Percentiles rank a stretch among this genome's conserved stretches.
Evolutionary conservation across 306 rosid species (phyloP).

Genomic region (Inga leiocalycina): DNA sequence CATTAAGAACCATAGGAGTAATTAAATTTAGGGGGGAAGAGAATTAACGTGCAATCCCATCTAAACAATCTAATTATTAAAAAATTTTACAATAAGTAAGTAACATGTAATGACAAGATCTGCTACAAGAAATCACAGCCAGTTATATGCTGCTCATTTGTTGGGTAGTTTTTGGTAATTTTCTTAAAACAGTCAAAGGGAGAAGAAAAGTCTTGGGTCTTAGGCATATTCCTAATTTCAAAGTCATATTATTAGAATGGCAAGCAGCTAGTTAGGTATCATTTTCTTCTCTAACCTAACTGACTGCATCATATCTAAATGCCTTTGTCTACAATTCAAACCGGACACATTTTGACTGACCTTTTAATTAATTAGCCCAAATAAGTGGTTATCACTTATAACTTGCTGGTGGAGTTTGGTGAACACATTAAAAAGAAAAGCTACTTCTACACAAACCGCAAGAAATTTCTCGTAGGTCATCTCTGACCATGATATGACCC

Average conservation of each 20-base stretch:
- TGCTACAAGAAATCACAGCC: no score
- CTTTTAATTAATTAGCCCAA: constrained; percentile 27
- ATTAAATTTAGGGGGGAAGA: no score
- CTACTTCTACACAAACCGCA: not conserved
- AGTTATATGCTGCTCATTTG: no score
- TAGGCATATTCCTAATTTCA: not conserved
- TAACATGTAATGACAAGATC: no score
- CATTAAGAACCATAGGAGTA: no score
- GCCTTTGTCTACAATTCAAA: constrained; percentile 13
- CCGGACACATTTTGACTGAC: constrained; percentile 23
- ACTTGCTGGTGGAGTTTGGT: constrained; percentile 21
- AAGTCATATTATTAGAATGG: not conserved
- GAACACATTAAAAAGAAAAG: not conserved
- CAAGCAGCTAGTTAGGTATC: not conserved
- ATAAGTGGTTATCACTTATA: not conserved
- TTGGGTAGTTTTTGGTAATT: no score
- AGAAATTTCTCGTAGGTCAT: not conserved
- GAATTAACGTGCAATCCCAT: no score
- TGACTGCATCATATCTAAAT: not conserved
- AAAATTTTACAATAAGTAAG: no score
- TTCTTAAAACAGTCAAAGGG: not conserved
- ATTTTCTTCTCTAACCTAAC: constrained; percentile 19
- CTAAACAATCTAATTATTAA: no score
- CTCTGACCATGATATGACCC: not conserved
- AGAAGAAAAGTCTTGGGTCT: not conserved